Evolutionary conservation across 1,284 basidiomycete genomes (phyloP), one percentile per base, ranked within the genome.

Genomic region (Apiotrichum veenhuisii): DNA sequence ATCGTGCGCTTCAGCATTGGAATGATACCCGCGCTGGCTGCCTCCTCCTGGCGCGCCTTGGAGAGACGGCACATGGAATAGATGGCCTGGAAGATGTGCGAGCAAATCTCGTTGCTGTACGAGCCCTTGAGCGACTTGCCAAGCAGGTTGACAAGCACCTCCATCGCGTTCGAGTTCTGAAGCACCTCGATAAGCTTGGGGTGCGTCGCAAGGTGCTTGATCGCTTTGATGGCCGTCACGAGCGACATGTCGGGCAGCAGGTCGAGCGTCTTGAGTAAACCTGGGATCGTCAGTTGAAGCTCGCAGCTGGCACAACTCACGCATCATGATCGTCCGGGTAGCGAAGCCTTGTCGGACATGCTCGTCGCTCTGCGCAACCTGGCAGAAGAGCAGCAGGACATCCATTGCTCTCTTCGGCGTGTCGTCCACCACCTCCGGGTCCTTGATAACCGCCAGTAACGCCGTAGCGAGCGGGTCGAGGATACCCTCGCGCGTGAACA

Each of bases 201-300:
- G 59, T 88, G 91, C 85, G 96, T 98, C 4, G 93, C 94, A 2
- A 98, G 80, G 71, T 97, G 94, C 73, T 98, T 97, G 72, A 98
- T 85, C 1, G 92, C 91, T 78, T 96, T 97, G 64, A 98, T 84
- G 80, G 94, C 86, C 27, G 87, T 84, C 3, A 93, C 88, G 20
- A 97, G 82, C 63, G 90, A 86, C 56, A 91, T 87, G 14, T 88
- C 86, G 49, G 91, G 87, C 12, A 94, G 82, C 10, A 88, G 75
- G 64, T 89, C 86, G 73, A 91, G 91, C 17, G 90, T 88, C 45
- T 89, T 84, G 62, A 96, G 77, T 36, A 95, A 71, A 25, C 91
- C 91, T 93, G 62, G 62, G n/a, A n/a, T n/a, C 4, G 23, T 50
- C 22, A 38, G 64, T 56, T 10, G 9, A 12, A 15, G 5, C n/a